These are phyloP conservation scores for Phytopythium cucurbitacearum DNA, from an alignment of 352 stramenopile species.

Conservation along the genomic window DNA sequence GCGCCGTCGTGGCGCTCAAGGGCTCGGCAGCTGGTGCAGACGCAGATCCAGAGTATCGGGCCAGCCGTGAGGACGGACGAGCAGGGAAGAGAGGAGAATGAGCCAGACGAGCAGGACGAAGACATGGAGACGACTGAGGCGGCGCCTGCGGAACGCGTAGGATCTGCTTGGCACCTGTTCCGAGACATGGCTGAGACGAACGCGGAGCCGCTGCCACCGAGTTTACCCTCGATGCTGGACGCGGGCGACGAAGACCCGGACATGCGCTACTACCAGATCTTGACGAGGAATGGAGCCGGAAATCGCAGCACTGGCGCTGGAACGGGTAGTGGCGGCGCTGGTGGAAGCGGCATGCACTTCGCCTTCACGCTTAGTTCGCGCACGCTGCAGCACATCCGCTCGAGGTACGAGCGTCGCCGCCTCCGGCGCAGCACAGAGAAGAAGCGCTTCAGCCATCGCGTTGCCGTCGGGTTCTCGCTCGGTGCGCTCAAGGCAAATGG, in stretches of 20 bases:
- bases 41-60: slow-evolving; percentile 6
- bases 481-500: slow-evolving; percentile 6
- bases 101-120: slow-evolving; percentile 3
- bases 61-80: slow-evolving; percentile 7
- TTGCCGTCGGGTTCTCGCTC: slow-evolving; percentile 46
- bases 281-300: slow-evolving; percentile 1
- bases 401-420: slow-evolving; percentile 31
- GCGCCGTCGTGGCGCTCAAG: slow-evolving; percentile 11
- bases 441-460: slow-evolving; percentile 36
- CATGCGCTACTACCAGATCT: slow-evolving; percentile 5
- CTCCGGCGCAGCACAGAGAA: slow-evolving; percentile 21
- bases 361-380: slow-evolving; percentile 40
- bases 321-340: neutral
- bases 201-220: neutral
- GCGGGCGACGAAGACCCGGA: slow-evolving; percentile 2
- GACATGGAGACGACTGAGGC: slow-evolving; percentile 9
- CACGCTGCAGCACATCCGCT: slow-evolving; percentile 35
- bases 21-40: slow-evolving; percentile 18
- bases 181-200: slow-evolving; percentile 1
- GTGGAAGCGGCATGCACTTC: slow-evolving; percentile 21
- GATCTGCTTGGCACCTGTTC: neutral
- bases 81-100: neutral
- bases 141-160: neutral
- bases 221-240: slow-evolving; percentile 3
- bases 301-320: neutral